Conservation (phyloP, 2,329 filamentous ascomycete species). For the Penicillium sp. region DNA sequence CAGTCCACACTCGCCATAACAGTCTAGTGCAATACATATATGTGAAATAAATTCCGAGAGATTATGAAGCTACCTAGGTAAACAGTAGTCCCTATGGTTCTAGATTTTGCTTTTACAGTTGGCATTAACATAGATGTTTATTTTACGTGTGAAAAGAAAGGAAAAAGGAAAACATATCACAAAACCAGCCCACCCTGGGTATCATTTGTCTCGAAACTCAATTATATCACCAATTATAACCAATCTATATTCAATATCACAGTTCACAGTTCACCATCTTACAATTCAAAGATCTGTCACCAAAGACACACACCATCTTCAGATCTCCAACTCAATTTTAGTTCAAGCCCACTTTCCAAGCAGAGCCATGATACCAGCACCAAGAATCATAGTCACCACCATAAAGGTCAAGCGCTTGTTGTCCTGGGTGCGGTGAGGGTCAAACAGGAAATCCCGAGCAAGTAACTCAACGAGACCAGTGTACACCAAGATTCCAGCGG, state of each 20-base stretch:
- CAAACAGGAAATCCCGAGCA: slow-evolving; percentile 53
- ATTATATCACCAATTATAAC: not conserved
- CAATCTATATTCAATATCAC: not conserved
- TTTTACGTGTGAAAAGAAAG: not conserved
- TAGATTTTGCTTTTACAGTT: not conserved
- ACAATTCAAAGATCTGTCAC: not conserved
- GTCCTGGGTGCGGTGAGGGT: slow-evolving; percentile 46
- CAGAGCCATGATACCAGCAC: slow-evolving; percentile 50
- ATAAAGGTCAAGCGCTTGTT: slow-evolving; percentile 44
- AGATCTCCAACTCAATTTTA: not conserved
- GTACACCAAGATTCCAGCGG: slow-evolving; percentile 53
- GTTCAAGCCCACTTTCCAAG: slow-evolving; percentile 53
- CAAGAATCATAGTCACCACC: slow-evolving; percentile 43
- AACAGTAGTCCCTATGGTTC: too few species aligned
- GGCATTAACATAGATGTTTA: not conserved
- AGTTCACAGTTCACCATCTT: not conserved
- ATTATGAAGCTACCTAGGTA: too few species aligned
- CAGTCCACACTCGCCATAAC: too few species aligned
- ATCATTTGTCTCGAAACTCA: not conserved
- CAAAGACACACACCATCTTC: not conserved
- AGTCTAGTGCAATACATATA: too few species aligned
- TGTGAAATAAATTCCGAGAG: too few species aligned
- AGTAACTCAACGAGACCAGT: slow-evolving; percentile 53
- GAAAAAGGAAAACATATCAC: not conserved
- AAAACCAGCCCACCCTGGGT: not conserved